Conservation (phyloP, 2,329 filamentous ascomycete genomes). For the Ramichloridium luteum region DNA sequence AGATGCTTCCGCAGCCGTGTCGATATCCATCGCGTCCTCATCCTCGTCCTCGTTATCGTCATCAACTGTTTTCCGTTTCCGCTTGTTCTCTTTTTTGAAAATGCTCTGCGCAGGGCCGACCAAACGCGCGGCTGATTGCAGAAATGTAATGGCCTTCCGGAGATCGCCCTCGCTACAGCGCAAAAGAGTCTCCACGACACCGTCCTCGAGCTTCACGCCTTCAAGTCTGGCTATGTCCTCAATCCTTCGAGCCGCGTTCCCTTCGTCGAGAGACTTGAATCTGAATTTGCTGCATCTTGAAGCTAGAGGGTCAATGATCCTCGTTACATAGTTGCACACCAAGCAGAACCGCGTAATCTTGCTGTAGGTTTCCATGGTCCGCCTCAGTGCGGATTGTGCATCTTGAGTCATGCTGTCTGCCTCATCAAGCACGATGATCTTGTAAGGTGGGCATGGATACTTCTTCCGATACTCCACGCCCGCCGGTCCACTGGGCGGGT, state of each 20-base stretch:
- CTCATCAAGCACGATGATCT: constrained; percentile 97
- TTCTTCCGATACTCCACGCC: constrained; percentile 44
- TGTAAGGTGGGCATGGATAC: constrained; percentile 94
- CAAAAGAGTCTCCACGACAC: constrained; percentile 73
- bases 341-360: constrained; percentile 95
- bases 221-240: constrained; percentile 74
- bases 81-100: constrained; percentile 23
- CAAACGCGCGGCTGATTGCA: constrained; percentile 86
- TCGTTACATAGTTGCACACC: constrained; percentile 96
- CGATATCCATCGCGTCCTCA: constrained; percentile 40
- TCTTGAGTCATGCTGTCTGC: constrained; percentile 99
- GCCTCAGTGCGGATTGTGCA: constrained; percentile 78
- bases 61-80: constrained; percentile 41
- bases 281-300: constrained; percentile 92
- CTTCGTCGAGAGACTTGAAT: constrained; percentile 89
- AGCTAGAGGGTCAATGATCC: constrained; percentile 93
- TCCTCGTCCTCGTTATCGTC: constrained; percentile 52
- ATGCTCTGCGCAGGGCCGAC: constrained; percentile 49
- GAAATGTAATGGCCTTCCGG: constrained; percentile 86
- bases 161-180: constrained; percentile 86
- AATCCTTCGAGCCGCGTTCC: constrained; percentile 66
- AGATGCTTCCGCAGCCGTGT: constrained; percentile 17
- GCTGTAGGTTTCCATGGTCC: constrained; percentile 97
- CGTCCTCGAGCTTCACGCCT: constrained; percentile 61
- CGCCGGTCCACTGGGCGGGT: constrained; percentile 55